Evolutionary conservation across 2,329 filamentous ascomycete species (phyloP).

Genomic region (Ophiocordyceps camponoti-floridani): DNA sequence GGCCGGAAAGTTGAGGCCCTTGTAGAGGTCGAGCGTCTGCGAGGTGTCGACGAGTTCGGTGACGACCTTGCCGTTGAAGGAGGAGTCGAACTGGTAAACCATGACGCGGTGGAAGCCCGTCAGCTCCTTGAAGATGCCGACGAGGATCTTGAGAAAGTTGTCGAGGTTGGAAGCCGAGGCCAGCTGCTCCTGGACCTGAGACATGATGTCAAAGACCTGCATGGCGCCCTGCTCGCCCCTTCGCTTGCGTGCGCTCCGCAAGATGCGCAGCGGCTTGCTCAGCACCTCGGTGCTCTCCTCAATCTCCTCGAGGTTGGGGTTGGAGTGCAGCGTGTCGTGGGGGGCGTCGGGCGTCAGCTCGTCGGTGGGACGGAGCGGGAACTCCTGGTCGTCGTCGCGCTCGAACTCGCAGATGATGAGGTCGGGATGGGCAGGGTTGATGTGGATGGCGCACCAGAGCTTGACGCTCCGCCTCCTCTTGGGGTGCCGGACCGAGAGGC

Average conservation of each 20-base stretch:
- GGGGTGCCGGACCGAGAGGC: constrained; percentile 49
- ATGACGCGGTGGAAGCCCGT: constrained; percentile 86
- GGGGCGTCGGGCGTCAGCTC: constrained; percentile 43
- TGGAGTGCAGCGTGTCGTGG: constrained; percentile 55
- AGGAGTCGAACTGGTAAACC: constrained; percentile 77
- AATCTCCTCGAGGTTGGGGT: constrained; percentile 57
- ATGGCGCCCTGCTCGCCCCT: constrained; percentile 68
- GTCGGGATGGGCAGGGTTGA: constrained; percentile 48
- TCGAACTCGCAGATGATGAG: constrained; percentile 81
- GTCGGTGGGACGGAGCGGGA: constrained; percentile 46
- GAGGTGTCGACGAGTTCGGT: constrained; percentile 71
- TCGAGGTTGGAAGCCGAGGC: constrained; percentile 54
- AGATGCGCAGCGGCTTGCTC: constrained; percentile 60
- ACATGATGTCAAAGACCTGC: constrained; percentile 85
- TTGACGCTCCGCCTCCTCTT: constrained; percentile 38
- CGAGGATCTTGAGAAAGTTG: constrained; percentile 59
- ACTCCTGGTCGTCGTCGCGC: constrained; percentile 54
- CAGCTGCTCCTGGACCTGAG: constrained; percentile 78
- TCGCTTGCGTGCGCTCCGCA: constrained; percentile 57
- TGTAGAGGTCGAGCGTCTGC: constrained; percentile 67
- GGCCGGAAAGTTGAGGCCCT: constrained; percentile 75
- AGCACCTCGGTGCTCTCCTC: constrained; percentile 56
- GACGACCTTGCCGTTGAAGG: constrained; percentile 73
- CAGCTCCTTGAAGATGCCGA: constrained; percentile 74
- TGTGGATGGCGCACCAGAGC: constrained; percentile 77